Evolutionary conservation across 2,329 filamentous ascomycete species (phyloP), one percentile per base, ranked within the genome.

Genomic region (Fusarium sp.): DNA sequence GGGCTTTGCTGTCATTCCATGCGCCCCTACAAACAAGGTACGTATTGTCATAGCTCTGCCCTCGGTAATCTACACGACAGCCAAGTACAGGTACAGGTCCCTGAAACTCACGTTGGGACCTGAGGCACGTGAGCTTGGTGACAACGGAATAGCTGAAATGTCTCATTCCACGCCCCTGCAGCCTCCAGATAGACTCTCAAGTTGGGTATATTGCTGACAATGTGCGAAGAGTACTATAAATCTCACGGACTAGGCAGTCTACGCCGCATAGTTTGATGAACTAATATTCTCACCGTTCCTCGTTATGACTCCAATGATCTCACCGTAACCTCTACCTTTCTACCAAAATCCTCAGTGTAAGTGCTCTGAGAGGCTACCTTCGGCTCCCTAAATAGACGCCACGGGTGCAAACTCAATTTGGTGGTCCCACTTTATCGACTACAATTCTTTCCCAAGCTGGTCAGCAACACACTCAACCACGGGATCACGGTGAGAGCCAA

Each of bases 391-490:
- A 7, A 5, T 11, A 31, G 43, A 73, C 71, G 9, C 71, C 71
- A 33, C 19, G 67, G 61, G 71, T 72, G 66, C 31, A 31, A 49
- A 19, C 19, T 31, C 40, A 33, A 56, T 28, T 61, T 54, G 53
- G 22, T 38, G 28, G 57, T 55, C 45, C 67, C 67, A 72, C 71
- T 65, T 67, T 62, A 46, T 45, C 53, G 24, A 71, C 64, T 55
- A 71, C 57, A 66, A 58, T 57, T 71, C 67, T 60, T 60, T 59
- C 49, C 33, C 51, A 43, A 70, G 47, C 71, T 58, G 54, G 62
- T 66, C 64, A 68, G 62, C 71, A 54, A 73, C 69, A 71, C 64
- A 67, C 36, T 63, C 47, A 44, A 64, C 59, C 67, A 73, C 56
- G 58, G 59, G 71, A 60, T 62, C 64, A 52, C 62, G 55, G 57